Base-by-base conservation (phyloP, 1,139 yeast genomes). In the Tardiomyces blankii region DNA sequence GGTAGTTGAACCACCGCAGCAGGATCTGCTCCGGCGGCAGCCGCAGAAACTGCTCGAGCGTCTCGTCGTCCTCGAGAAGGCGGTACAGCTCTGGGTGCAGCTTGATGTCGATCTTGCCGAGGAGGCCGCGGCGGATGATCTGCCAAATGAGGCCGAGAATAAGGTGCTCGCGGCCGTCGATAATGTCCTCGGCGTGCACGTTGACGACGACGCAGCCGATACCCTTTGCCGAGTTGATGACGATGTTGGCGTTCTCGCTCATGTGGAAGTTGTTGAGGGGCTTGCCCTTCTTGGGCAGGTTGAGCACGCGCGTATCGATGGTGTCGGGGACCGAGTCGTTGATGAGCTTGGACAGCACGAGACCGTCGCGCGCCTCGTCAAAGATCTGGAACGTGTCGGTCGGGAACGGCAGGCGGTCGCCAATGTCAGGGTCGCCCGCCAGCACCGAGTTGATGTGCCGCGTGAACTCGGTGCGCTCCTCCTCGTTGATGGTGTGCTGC, bases 261-360 rank as follows among this genome's bases (percentile, higher is more conserved):
- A 93, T 89, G 56, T 89, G 94, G 72, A 91, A 91, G 61, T 87
- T 87, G 72, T 93, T 91, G 62, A 91, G 75, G n/a, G 75, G 69
- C 67, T 87, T 89, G 51, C 82, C 83, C 55, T 77, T 77, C 62
- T 82, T 83, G 28, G 97, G 93, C 64, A 81, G 70, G 65, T 91
- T 91, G 63, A 91, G 76, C 25, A 91, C 98, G 74, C 99, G 86
- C 21, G 97, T 89, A 70, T 91, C 99, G 59, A 91, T 91, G 13
- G 98, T 91, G 65, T 91, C 96, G 9, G 98, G 96, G 35, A 91
- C 98, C 18, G 96, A 87, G 66, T 91, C 98, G 65, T 91, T 91
- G 65, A 93, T 88, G 64, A 91, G 80, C 65, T 88, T 86, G 23
- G 96, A 88, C 49, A 91, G 73, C 23, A 93, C 91, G 59, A 91